A percentile compares a stretch with the other conserved stretches of the same genome.
phyloP scores from a whole-genome alignment of 208 protist genomes.

The Trypanosoma caninum region DNA sequence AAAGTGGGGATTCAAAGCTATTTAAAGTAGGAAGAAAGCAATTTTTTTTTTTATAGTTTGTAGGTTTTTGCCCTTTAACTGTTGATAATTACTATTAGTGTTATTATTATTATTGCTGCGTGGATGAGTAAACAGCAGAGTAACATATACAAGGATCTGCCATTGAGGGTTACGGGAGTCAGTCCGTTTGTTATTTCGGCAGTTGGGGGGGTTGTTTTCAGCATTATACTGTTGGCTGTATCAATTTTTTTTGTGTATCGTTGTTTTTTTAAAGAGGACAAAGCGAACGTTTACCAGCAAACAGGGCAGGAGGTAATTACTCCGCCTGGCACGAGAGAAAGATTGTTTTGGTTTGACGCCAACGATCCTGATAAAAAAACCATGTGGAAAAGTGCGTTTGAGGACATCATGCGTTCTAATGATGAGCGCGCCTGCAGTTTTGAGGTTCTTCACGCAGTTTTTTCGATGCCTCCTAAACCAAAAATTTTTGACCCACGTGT shows the following conservation, averaged over 20 bases:
- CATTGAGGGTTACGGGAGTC: background rate
- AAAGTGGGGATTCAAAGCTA: background rate
- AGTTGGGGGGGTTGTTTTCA: background rate
- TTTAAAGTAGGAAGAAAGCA: background rate
- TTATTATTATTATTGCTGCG: too few species aligned
- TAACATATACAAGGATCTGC: slow-evolving; percentile 12
- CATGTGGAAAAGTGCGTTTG: slow-evolving; percentile 18
- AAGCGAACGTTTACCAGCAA: background rate
- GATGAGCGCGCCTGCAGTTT: background rate
- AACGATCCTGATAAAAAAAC: background rate
- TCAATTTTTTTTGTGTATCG: background rate
- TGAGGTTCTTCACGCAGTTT: slow-evolving; percentile 15
- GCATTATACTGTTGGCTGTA: background rate
- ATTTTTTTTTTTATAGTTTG: slow-evolving; percentile 8
- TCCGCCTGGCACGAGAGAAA: background rate
- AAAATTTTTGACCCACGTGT: slow-evolving; percentile 13
- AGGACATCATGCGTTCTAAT: slow-evolving; percentile 10
- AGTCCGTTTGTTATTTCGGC: background rate
- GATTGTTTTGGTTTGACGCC: background rate
- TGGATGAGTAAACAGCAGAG: background rate
- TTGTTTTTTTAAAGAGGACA: slow-evolving; percentile 3
- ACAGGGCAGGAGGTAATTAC: background rate
- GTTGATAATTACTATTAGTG: too few species aligned
- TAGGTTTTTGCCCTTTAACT: too few species aligned
- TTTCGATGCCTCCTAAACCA: slow-evolving; percentile 15